Evolutionary conservation across 768 basidiomycete species (phyloP).

Genomic region (Stropharia rugosoannulata): DNA sequence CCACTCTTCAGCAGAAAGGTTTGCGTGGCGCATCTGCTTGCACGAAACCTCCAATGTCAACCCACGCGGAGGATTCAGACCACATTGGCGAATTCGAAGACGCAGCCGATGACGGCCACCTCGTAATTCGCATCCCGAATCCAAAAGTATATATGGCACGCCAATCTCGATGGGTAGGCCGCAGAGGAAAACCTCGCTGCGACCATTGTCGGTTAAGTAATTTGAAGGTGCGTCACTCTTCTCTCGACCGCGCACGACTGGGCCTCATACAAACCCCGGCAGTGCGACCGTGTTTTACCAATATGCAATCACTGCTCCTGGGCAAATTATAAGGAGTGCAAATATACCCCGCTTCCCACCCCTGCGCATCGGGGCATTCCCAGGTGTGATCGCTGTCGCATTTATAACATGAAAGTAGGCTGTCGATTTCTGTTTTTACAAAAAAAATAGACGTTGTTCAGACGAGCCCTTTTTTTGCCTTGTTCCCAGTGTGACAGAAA

Average conservation of each 20-base stretch:
- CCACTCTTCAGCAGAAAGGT: neutral
- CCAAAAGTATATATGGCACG: constrained; percentile 66
- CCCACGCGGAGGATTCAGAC: constrained; percentile 34
- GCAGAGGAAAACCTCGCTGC: constrained; percentile 72
- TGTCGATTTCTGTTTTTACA: neutral
- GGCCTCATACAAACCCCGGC: constrained; percentile 8
- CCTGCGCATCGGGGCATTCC: constrained; percentile 77
- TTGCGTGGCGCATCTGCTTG: neutral
- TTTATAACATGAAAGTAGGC: constrained; percentile 63
- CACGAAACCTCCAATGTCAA: constrained; percentile 24
- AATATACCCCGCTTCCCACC: constrained; percentile 72
- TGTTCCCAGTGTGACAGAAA: constrained; percentile 63
- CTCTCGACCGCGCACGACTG: constrained; percentile 1
- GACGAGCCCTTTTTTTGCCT: neutral
- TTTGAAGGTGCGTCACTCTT: constrained; percentile 53
- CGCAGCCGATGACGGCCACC: constrained; percentile 46
- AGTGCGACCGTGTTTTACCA: constrained; percentile 74
- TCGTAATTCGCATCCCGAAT: constrained; percentile 68
- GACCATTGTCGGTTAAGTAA: constrained; percentile 73
- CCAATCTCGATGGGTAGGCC: constrained; percentile 73
- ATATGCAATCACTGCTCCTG: constrained; percentile 73
- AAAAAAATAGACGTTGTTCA: neutral
- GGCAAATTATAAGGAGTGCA: constrained; percentile 62
- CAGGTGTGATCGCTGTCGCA: constrained; percentile 69
- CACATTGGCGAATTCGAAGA: constrained; percentile 28